Conservation (phyloP, 345 rosid species). For the Hibiscus tridactylites region DNA sequence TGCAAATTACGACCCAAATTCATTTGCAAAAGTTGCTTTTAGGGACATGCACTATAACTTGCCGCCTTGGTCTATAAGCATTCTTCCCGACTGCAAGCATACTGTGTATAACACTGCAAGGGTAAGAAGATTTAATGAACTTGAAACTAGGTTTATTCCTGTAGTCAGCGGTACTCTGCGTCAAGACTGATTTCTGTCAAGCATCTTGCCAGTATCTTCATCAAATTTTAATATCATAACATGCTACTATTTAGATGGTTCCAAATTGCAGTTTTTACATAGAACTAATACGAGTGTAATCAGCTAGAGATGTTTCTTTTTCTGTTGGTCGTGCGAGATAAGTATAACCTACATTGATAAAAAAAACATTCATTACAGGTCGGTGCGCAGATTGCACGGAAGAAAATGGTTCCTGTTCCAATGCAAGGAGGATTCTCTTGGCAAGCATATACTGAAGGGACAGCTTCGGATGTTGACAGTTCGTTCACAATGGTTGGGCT, state of each 20-base stretch:
- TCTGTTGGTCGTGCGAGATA: neutral
- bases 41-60: conserved; percentile 73
- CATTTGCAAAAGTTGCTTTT: conserved; percentile 69
- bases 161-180: neutral
- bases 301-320: neutral
- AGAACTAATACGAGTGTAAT: neutral
- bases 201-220: neutral
- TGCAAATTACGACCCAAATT: conserved; percentile 61
- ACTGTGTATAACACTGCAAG: conserved; percentile 97
- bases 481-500: conserved; percentile 74
- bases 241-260: neutral
- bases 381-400: conserved; percentile 76
- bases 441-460: conserved; percentile 80
- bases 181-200: neutral
- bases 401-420: conserved; percentile 82
- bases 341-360: neutral
- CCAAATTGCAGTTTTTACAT: neutral
- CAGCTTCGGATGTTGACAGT: conserved; percentile 50
- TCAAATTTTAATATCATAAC: neutral
- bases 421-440: conserved; percentile 83
- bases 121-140: conserved; percentile 33
- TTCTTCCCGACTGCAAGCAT: conserved; percentile 97
- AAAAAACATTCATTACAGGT: no score
- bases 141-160: neutral
- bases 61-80: conserved; percentile 99